These are phyloP conservation scores for Apophysomyces variabilis DNA, from an alignment of 371 early-diverging fungal species.

Conservation along the genomic window DNA sequence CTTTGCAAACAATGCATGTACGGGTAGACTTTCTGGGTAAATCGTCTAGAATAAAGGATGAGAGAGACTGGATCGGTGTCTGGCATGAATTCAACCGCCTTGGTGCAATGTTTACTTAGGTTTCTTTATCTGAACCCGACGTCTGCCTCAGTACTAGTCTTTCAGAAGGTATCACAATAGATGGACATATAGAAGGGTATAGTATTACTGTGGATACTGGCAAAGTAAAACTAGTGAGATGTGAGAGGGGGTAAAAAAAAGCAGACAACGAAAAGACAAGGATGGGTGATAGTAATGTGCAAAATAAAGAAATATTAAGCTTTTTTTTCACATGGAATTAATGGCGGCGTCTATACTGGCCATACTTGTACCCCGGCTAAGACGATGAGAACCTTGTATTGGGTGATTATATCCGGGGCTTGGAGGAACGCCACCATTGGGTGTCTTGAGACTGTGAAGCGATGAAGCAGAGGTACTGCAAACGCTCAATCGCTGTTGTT, in stretches of 20 bases:
- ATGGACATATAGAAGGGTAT: background rate
- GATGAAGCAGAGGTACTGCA: conserved; percentile 29
- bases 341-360: conserved; percentile 7
- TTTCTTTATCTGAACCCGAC: background rate
- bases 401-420: conserved; percentile 18
- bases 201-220: background rate
- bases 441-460: conserved; percentile 28
- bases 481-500: conserved; percentile 30
- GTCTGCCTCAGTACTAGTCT: background rate
- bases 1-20: too few relatives aligned
- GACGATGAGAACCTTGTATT: conserved; percentile 3
- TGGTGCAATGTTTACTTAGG: too few relatives aligned
- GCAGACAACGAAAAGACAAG: background rate
- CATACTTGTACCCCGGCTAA: conserved; percentile 8
- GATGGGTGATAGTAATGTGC: background rate
- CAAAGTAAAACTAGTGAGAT: background rate
- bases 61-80: too few relatives aligned
- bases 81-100: too few relatives aligned
- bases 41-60: too few relatives aligned
- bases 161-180: background rate
- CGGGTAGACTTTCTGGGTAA: too few relatives aligned
- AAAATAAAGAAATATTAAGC: background rate
- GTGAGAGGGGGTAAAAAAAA: background rate
- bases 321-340: conserved; percentile 3
- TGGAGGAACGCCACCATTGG: conserved; percentile 22